Evolutionary conservation across 306 rosid species (phyloP), one percentile per base, ranked within the genome.

Genomic region (Quillaja saponaria): DNA sequence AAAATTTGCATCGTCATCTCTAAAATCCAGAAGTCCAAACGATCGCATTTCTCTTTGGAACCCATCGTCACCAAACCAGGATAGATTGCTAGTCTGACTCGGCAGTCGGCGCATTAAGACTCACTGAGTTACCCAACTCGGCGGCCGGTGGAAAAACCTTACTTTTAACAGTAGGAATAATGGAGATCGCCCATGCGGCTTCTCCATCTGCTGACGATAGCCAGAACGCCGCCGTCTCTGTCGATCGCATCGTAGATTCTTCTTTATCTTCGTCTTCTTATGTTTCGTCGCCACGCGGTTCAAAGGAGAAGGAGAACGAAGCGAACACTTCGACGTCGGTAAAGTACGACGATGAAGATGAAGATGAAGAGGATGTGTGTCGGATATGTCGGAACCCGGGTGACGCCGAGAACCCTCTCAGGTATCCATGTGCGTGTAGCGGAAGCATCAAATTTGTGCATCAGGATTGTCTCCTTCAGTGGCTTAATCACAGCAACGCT

Each of bases 401-500:
- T 7, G 99, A 94, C 52, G 64, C 79, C 33, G 99, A 94, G 25
- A 85, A 94, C 68, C 97, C 97, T 47, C 95, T 94, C 5, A 77
- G 88, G 64, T 94, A 85, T 65, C 99, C 99, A 0, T 94, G 99
- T 71, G 99, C 99, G 25, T 94, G 99, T 55, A 94, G 99, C 72
- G 99, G 99, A 8, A 94, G 99, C 80, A 94, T 94, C 67, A 94
- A 94, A 68, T 94, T 76, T 64, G 99, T 94, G 57, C 99, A 89
- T 60, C 99, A 94, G 73, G 99, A 90, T 49, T 94, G 99, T 74
- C 96, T 94, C 57, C 87, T 94, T 69, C 99, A 89, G 85, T 94
- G 99, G 99, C 97, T 94, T 59, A 89, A 85, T 83, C 99, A 94
- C 74, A 94, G 99, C 86, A 94, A 94, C 80, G 99, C 97, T 66